Evolutionary conservation across 768 basidiomycete species (phyloP).

Genomic region (Baorangia bicolor): DNA sequence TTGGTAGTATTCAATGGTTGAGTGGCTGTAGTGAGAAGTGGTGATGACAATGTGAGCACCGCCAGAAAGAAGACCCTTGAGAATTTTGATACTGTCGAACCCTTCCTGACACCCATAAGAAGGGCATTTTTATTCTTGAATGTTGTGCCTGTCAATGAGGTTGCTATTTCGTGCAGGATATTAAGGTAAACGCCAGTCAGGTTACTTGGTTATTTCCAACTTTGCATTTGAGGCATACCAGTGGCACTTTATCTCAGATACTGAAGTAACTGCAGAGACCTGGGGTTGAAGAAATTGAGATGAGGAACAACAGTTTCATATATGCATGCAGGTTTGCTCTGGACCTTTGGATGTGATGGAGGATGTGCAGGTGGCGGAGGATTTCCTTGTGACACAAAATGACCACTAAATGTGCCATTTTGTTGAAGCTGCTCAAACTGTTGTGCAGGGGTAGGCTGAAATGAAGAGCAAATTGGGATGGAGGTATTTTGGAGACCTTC

Average conservation of each 20-base stretch:
- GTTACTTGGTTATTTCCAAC: conserved; percentile 88
- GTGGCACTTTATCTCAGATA: conserved; percentile 89
- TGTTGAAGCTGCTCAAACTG: conserved; percentile 57
- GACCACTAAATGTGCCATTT: conserved; percentile 31
- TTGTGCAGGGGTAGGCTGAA: conserved; percentile 63
- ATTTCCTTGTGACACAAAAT: conserved; percentile 40
- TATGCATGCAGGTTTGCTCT: conserved; percentile 54
- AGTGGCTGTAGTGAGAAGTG: conserved; percentile 94
- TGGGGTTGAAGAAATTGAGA: conserved; percentile 97
- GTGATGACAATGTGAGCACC: conserved; percentile 97
- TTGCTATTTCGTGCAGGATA: conserved; percentile 96
- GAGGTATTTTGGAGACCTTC: conserved; percentile 40
- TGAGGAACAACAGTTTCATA: conserved; percentile 82
- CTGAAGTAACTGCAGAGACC: conserved; percentile 63
- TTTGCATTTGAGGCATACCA: conserved; percentile 95
- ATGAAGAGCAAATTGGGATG: conserved; percentile 37
- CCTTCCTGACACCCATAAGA: conserved; percentile 96
- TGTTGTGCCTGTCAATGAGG: conserved; percentile 94
- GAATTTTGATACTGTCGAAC: conserved; percentile 94
- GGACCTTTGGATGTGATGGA: conserved; percentile 60
- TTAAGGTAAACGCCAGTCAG: conserved; percentile 95
- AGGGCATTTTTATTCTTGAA: conserved; percentile 99
- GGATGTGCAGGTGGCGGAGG: conserved; percentile 42
- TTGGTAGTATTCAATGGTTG: conserved; percentile 97
- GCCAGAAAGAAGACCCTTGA: conserved; percentile 94